Base-by-base conservation (phyloP, 1,284 basidiomycete species). In the Farysia itapuensis region DNA sequence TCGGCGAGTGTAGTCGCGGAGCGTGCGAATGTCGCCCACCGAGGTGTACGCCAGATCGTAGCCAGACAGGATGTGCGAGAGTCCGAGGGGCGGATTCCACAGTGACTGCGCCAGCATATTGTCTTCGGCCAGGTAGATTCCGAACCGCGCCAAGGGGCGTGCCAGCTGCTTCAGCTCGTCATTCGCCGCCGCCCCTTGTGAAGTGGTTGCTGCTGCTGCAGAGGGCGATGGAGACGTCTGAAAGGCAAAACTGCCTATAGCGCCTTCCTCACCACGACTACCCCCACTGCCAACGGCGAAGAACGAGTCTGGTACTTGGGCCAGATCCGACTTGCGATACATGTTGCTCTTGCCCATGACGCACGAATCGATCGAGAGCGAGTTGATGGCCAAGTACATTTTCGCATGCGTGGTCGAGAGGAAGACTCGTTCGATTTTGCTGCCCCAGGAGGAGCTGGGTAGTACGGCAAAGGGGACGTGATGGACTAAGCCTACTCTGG, bases 301-400 rank as follows among this genome's bases (percentile, higher is more conserved):
- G 38, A 72, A 74, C 2, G 48, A 31, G 28, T 75, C 72, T 15
- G 78, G 73, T 2, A 80, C 75, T n/a, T 64, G 58, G 40, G 89
- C 87, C 31, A 94, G 78, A 75, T 95, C 91, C 26, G 89, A 88
- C 41, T 90, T 87, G 35, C 90, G 86, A 78, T 93, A 98, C 56
- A 99, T 78, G 77, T 92, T 93, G 44, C 90, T 93, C 79, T 99
- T 99, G 61, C 95, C 95, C 63, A 97, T 88, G 12, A 98, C 90
- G 76, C 95, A 99, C 0, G 90, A 94, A 41, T 96, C 95, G 45
- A 96, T 79, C 4, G 86, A 86, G 35, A 88, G 80, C 0, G 70
- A 81, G 78, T 95, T 95, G 77, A 99, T 90, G 8, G 92, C 92
- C 41, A 97, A 82, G 73, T 99, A 99, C 94, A 98, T 98, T 78